Evolutionary conservation across 139 green algal genomes (phyloP), one percentile per base, ranked within the genome.

Genomic region (Monoraphidium neglectum): DNA sequence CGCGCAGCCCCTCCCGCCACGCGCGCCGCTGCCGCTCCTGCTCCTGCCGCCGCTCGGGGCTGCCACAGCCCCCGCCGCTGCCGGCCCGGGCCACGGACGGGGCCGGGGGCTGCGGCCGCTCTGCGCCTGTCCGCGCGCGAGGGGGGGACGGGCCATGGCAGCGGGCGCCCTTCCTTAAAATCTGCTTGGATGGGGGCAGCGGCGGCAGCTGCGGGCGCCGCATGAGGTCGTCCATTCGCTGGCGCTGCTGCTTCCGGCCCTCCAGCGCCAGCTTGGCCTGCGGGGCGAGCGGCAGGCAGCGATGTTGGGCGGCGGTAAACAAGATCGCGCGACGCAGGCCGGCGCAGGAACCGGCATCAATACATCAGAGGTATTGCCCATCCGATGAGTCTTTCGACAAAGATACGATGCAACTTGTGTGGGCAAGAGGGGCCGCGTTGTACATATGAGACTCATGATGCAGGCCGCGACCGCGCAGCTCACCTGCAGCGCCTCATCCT

Each of bases 221-320:
- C 86, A 91, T 91, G 51, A 84, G 83, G 62, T 91, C 74, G 53
- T 91, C 86, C 68, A 86, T 68, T 33, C 82, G 71, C 36, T 72
- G 16, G 1, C 86, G 76, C 74, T 86, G 62, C 30, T 60, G 13
- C 0, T 61, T 56, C 37, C 83, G 57, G 3, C 70, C 62, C 49
- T 91, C 83, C 57, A 91, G 56, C 0, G 86, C 81, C 23, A 80
- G 68, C 57, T 87, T 86, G 23, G 84, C 76, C 83, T 87, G 70
- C 24, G 30, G 23, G 23, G 32, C 68, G 62, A 71, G 28, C 37
- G 33, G 23, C 67, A 64, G 32, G 37, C 26, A 6, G 26, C 30
- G 36, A 5, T 26, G 73, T 3, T 1, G 21, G 47, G 33, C 12
- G 16, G 3, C 6, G 23, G 33, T 61, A 6, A 10, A 63, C 13